phyloP scores from a whole-genome alignment of 2,329 filamentous ascomycete species.

The Arthrobotrys pseudoclavata region DNA sequence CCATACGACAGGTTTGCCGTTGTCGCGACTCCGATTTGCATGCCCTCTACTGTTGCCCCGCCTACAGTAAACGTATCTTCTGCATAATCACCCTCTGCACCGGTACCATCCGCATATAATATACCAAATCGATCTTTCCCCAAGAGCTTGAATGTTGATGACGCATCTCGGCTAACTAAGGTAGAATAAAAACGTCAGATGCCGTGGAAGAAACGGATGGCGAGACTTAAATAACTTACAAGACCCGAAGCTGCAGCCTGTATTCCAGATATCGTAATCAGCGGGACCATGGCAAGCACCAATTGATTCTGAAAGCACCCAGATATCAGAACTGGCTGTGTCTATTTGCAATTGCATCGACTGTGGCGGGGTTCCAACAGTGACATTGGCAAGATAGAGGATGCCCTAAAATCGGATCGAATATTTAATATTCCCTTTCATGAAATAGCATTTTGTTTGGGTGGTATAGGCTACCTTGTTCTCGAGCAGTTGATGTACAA shows the following conservation, averaged over 20 bases:
- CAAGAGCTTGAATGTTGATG: conserved; percentile 70
- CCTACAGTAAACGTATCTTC: conserved; percentile 72
- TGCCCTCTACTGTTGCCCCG: conserved; percentile 68
- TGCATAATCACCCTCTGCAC: conserved; percentile 73
- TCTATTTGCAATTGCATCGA: conserved; percentile 57
- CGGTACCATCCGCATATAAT: conserved; percentile 73
- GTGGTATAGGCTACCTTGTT: conserved; percentile 34
- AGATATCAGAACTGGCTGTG: conserved; percentile 57
- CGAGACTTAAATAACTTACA: conserved; percentile 28
- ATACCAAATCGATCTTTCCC: conserved; percentile 71
- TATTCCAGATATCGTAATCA: conserved; percentile 38
- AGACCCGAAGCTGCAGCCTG: conserved; percentile 46
- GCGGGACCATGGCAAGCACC: conserved; percentile 37
- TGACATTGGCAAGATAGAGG: conserved; percentile 55
- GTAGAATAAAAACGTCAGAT: background rate
- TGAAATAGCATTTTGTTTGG: background rate
- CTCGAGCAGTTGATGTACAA: conserved; percentile 45
- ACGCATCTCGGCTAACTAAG: conserved; percentile 70
- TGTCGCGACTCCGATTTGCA: conserved; percentile 73
- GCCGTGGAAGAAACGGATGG: background rate
- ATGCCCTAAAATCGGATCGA: conserved; percentile 28
- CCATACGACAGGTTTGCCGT: conserved; percentile 70
- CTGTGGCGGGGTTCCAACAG: conserved; percentile 55
- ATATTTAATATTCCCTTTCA: background rate
- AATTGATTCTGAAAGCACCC: conserved; percentile 47